These are phyloP conservation scores for Euphorbia tirucalli DNA, from an alignment of 345 rosid genomes.

Conservation along the genomic window DNA sequence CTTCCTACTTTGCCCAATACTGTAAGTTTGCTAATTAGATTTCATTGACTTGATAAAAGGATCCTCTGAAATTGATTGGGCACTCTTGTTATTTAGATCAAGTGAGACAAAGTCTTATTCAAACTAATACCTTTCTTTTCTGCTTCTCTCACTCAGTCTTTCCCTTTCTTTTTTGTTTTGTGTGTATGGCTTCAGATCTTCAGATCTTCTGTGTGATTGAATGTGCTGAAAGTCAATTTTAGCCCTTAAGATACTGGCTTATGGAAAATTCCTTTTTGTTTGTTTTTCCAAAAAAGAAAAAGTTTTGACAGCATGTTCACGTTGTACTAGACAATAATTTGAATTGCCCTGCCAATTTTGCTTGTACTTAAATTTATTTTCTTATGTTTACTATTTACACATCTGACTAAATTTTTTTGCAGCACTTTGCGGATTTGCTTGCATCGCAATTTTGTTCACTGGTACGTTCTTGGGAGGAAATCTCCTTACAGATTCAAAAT, in stretches of 20 bases:
- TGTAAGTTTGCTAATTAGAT: conserved; percentile 46
- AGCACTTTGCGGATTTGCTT: conserved; percentile 89
- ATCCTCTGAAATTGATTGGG: no score
- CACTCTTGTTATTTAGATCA: conserved; percentile 5
- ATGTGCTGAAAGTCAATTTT: not conserved
- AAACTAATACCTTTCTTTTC: not conserved
- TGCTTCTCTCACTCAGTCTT: not conserved
- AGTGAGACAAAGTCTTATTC: not conserved
- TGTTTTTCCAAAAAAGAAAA: no score
- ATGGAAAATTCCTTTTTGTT: not conserved
- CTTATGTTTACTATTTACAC: conserved; percentile 23
- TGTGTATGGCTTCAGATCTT: not conserved
- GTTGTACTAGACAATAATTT: no score
- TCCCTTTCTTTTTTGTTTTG: not conserved
- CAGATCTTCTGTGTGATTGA: not conserved
- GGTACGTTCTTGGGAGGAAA: conserved; percentile 46
- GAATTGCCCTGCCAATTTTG: no score
- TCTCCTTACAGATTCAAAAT: conserved; percentile 5
- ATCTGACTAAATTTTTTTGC: conserved; percentile 37
- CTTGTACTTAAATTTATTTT: conserved; percentile 8
- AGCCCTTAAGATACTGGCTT: not conserved
- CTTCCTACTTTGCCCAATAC: conserved; percentile 76
- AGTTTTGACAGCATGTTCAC: no score
- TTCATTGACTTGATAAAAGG: not conserved
- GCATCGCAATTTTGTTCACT: conserved; percentile 57